phyloP scores from a whole-genome alignment of 2,329 filamentous ascomycete species.

The Ceratocystis huliohia region DNA sequence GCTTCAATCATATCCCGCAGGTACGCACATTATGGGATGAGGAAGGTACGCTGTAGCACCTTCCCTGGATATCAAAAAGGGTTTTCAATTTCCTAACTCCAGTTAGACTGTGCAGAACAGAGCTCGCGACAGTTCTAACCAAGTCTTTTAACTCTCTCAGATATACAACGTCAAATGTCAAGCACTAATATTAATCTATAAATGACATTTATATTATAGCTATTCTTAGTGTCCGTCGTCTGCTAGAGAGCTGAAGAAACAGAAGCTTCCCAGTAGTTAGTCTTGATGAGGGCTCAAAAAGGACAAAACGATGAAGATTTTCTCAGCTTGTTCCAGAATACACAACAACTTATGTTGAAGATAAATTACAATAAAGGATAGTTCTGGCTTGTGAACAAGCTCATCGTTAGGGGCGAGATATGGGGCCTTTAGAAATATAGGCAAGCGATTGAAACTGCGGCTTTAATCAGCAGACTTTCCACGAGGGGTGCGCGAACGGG shows the following conservation, averaged over 20 bases:
- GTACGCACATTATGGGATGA: background rate
- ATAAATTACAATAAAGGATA: background rate
- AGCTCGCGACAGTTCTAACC: background rate
- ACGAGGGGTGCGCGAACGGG: slow-evolving; percentile 27
- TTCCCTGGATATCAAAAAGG: background rate
- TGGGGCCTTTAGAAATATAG: background rate
- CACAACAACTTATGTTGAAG: slow-evolving; percentile 1
- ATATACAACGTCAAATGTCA: too few relatives aligned
- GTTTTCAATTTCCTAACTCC: background rate
- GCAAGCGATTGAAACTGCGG: slow-evolving; percentile 26
- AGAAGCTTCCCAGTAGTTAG: slow-evolving; percentile 8
- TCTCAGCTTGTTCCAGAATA: slow-evolving; percentile 10
- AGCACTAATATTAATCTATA: too few relatives aligned
- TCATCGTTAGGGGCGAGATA: background rate
- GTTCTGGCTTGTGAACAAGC: background rate
- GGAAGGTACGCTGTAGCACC: slow-evolving; percentile 1
- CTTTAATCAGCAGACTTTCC: slow-evolving; percentile 42
- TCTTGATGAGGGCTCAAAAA: slow-evolving; percentile 6
- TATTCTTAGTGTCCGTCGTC: background rate
- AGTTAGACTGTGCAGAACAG: background rate
- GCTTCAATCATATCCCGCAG: slow-evolving; percentile 4
- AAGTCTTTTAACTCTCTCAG: background rate
- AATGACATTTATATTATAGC: background rate
- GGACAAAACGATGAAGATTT: background rate
- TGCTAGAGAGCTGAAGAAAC: background rate